Evolutionary conservation across 2,329 filamentous ascomycete genomes (phyloP).

Genomic region (Sclerotinia trifoliorum): DNA sequence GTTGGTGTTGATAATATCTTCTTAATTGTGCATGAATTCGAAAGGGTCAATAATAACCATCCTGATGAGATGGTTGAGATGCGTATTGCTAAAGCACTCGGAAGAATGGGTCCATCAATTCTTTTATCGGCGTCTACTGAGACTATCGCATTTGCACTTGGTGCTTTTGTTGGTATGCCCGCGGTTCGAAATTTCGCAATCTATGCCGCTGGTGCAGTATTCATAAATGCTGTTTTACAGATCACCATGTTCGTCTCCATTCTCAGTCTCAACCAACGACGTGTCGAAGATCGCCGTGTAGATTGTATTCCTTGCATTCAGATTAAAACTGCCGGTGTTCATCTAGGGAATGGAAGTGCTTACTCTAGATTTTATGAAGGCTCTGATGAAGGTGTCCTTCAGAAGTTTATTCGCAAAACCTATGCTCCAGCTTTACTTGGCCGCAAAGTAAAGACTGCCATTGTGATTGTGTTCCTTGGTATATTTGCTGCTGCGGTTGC

Average conservation of each 20-base stretch:
- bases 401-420: slow-evolving; percentile 83
- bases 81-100: slow-evolving; percentile 82
- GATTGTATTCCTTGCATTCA: slow-evolving; percentile 91
- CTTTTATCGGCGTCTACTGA: slow-evolving; percentile 93
- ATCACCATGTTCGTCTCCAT: slow-evolving; percentile 97
- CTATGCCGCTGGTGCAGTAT: slow-evolving; percentile 92
- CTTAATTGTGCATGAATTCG: slow-evolving; percentile 96
- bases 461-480: slow-evolving; percentile 81
- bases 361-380: slow-evolving; percentile 45
- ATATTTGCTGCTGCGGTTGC: slow-evolving; percentile 83
- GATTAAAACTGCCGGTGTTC: slow-evolving; percentile 69
- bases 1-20: slow-evolving; percentile 99
- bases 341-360: slow-evolving; percentile 59
- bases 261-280: slow-evolving; percentile 82
- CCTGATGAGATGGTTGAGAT: slow-evolving; percentile 86
- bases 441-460: slow-evolving; percentile 72
- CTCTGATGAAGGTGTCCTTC: slow-evolving; percentile 79
- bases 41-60: slow-evolving; percentile 88
- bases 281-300: slow-evolving; percentile 83
- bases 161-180: slow-evolving; percentile 94
- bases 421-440: slow-evolving; percentile 83
- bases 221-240: slow-evolving; percentile 95
- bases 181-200: slow-evolving; percentile 96
- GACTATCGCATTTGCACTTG: slow-evolving; percentile 88
- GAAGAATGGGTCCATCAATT: slow-evolving; percentile 95